These are phyloP conservation scores for Monosporascus sp. DNA, from an alignment of 2,329 filamentous ascomycete species.

Conservation along the genomic window DNA sequence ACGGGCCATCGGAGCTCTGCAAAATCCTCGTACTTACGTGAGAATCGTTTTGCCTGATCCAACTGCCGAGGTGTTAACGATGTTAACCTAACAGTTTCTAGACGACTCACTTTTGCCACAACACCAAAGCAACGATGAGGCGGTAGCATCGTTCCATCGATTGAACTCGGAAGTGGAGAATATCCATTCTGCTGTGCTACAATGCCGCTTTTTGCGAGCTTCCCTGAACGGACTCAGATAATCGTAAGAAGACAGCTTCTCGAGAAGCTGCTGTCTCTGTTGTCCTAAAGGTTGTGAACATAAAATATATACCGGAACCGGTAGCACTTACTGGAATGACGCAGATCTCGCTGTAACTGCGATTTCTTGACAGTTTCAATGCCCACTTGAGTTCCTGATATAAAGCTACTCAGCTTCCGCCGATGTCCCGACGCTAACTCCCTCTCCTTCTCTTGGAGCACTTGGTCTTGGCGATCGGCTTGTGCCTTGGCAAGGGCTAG, in stretches of 20 bases:
- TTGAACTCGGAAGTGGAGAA: neutral
- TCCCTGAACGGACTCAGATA: constrained; percentile 20
- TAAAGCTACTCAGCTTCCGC: neutral
- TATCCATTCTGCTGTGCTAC: constrained; percentile 17
- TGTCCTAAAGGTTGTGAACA: neutral
- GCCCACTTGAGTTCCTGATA: neutral
- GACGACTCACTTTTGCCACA: constrained; percentile 25
- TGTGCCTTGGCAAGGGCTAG: constrained; percentile 1
- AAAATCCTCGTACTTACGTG: neutral
- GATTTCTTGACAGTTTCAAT: too few species aligned
- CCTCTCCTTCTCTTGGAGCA: neutral
- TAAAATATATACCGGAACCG: too few species aligned
- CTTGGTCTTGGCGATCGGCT: neutral
- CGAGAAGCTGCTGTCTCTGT: constrained; percentile 18
- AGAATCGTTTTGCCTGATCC: constrained; percentile 25
- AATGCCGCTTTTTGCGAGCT: constrained; percentile 20
- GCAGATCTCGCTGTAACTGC: too few species aligned
- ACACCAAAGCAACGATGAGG: constrained; percentile 20
- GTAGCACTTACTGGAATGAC: too few species aligned
- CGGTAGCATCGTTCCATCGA: constrained; percentile 16
- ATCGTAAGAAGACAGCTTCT: constrained; percentile 22
- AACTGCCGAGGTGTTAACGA: constrained; percentile 9
- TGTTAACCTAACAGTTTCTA: neutral
- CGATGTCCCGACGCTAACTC: neutral
- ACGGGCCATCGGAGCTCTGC: too few species aligned